Percentiles rank a stretch among this genome's conserved stretches.
These are phyloP conservation scores for Polyrhizophydium stewartii DNA, from an alignment of 371 early-diverging fungal species.

Conservation along the genomic window DNA sequence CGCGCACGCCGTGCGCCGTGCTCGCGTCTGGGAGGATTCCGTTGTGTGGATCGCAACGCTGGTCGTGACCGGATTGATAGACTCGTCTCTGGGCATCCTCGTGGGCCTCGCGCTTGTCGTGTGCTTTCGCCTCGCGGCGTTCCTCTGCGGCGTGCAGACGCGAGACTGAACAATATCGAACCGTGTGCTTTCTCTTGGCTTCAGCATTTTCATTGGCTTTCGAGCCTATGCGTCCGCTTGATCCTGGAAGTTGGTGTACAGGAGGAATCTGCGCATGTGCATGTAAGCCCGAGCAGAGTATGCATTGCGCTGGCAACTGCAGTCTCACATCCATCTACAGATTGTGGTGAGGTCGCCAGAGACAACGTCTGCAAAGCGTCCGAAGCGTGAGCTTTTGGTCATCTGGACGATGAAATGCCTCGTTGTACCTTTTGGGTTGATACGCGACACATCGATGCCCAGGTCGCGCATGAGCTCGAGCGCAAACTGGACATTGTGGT, in stretches of 20 bases:
- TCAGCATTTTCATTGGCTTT: too few species aligned
- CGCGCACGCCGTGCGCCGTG: too few species aligned
- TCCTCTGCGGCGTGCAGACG: too few species aligned
- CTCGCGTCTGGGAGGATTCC: not conserved
- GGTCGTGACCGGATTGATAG: not conserved
- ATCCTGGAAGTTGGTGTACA: too few species aligned
- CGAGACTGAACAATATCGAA: too few species aligned
- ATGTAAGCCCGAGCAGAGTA: not conserved
- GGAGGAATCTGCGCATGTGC: not conserved
- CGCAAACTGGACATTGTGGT: constrained; percentile 5
- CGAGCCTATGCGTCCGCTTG: too few species aligned
- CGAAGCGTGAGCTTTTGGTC: constrained; percentile 7
- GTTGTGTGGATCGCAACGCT: not conserved
- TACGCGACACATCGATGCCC: constrained; percentile 11
- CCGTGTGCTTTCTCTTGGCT: too few species aligned
- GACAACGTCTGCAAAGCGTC: constrained; percentile 6
- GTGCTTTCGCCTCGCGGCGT: too few species aligned
- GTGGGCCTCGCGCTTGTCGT: too few species aligned
- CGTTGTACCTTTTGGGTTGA: too few species aligned
- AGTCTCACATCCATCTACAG: constrained; percentile 9
- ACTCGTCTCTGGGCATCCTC: not conserved
- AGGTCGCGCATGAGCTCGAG: constrained; percentile 13
- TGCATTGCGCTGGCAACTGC: not conserved
- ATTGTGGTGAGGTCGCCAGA: constrained; percentile 2
- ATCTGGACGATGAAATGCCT: too few species aligned